Conservation (phyloP, 768 basidiomycete genomes). For the Amanita rubescens region DNA sequence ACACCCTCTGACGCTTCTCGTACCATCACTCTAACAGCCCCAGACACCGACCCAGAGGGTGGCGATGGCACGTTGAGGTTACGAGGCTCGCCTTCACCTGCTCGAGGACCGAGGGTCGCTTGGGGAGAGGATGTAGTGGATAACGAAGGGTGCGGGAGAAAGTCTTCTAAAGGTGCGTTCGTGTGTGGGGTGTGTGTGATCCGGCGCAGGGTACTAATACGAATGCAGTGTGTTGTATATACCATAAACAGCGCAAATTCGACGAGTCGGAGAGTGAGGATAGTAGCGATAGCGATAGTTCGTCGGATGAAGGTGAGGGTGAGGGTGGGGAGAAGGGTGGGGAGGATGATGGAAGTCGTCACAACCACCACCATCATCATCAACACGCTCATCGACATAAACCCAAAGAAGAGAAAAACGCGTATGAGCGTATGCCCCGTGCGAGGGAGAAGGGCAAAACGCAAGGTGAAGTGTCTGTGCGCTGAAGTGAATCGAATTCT, state of each 20-base stretch:
- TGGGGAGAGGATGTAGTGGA: constrained; percentile 87
- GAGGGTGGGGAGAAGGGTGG: neutral
- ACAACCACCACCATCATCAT: neutral
- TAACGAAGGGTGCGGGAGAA: constrained; percentile 84
- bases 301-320: neutral
- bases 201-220: neutral
- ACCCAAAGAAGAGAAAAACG: neutral
- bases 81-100: constrained; percentile 36
- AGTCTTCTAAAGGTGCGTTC: constrained; percentile 86
- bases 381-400: neutral
- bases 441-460: neutral
- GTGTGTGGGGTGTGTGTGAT: neutral
- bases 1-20: constrained; percentile 50
- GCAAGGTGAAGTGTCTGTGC: neutral
- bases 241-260: constrained; percentile 72
- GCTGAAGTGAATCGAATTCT: too few relatives aligned
- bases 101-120: constrained; percentile 47
- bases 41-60: constrained; percentile 22
- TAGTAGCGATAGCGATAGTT: constrained; percentile 30
- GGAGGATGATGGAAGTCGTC: neutral
- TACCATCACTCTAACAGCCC: constrained; percentile 40
- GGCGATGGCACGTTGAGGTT: constrained; percentile 44
- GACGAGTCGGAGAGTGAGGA: constrained; percentile 51
- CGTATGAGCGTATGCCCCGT: constrained; percentile 1
- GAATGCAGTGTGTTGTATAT: constrained; percentile 85